phyloP scores from a whole-genome alignment of 1,139 yeast species.

The Sugiyamaella sp. region DNA sequence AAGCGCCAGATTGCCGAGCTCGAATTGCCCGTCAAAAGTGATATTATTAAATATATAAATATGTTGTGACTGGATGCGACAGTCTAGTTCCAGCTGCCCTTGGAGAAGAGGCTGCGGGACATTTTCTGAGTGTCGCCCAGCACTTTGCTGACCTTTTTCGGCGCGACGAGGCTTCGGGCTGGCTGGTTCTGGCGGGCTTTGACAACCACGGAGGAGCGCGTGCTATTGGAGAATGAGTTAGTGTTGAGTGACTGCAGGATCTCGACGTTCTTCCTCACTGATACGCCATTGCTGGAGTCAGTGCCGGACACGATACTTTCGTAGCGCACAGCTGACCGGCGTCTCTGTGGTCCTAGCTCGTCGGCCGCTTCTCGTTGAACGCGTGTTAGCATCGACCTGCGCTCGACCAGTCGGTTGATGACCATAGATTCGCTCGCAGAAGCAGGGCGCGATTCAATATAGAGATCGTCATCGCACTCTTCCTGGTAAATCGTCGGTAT shows the following conservation, averaged over 20 bases:
- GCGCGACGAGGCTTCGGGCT: slow-evolving; percentile 18
- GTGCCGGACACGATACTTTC: slow-evolving; percentile 3
- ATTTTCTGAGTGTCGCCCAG: slow-evolving; percentile 11
- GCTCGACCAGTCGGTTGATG: slow-evolving; percentile 19
- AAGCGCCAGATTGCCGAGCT: too few relatives aligned
- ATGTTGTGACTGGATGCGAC: background rate
- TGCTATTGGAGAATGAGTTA: slow-evolving; percentile 13
- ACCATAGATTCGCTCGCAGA: slow-evolving; percentile 1
- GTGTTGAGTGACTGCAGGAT: slow-evolving; percentile 21
- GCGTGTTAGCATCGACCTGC: slow-evolving; percentile 13
- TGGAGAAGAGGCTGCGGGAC: slow-evolving; percentile 10
- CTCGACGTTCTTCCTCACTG: slow-evolving; percentile 21
- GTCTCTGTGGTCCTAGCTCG: slow-evolving; percentile 6
- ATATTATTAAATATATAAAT: background rate
- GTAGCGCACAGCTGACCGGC: slow-evolving; percentile 12
- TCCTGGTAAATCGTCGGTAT: slow-evolving; percentile 6
- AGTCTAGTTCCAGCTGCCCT: slow-evolving; percentile 19
- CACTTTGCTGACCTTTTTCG: slow-evolving; percentile 18
- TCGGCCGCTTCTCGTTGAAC: slow-evolving; percentile 13
- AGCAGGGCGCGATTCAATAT: background rate
- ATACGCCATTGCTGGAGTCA: background rate
- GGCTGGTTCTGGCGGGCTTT: slow-evolving; percentile 7
- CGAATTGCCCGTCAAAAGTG: background rate
- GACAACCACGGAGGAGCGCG: slow-evolving; percentile 15
- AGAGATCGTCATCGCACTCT: slow-evolving; percentile 16